A percentile compares a stretch with the other conserved stretches of the same genome.
phyloP scores from a whole-genome alignment of 1,139 yeast genomes.

The Blastobotrys arbuscula region DNA sequence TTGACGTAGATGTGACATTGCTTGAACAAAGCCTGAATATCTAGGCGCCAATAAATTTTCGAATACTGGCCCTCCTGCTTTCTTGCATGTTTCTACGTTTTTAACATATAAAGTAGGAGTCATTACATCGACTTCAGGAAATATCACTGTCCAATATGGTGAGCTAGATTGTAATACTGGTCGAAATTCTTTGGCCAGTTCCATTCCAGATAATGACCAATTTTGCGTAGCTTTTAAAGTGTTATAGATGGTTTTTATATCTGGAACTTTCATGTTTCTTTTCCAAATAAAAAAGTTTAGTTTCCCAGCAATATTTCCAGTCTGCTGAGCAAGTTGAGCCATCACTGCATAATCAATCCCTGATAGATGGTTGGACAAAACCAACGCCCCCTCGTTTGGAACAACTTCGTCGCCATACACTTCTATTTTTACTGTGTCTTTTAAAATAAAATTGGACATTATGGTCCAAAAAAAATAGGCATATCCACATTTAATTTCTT shows the following conservation, averaged over 20 bases:
- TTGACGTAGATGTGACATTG: conserved; percentile 26
- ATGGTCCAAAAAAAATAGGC: conserved; percentile 2
- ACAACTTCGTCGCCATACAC: conserved; percentile 17
- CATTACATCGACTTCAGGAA: conserved; percentile 34
- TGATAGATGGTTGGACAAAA: conserved; percentile 47
- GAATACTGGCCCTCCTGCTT: conserved; percentile 40
- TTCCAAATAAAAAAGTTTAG: conserved; percentile 29
- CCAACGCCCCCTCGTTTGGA: conserved; percentile 8
- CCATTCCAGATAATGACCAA: conserved; percentile 28
- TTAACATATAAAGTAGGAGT: conserved; percentile 25
- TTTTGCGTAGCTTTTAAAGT: conserved; percentile 24
- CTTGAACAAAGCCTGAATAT: conserved; percentile 31
- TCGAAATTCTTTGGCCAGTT: conserved; percentile 19
- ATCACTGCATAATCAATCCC: conserved; percentile 50
- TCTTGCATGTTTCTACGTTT: conserved; percentile 26
- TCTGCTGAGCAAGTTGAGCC: conserved; percentile 39
- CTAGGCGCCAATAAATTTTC: conserved; percentile 46
- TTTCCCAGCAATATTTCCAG: conserved; percentile 21
- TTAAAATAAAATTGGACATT: not conserved
- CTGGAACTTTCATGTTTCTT: conserved; percentile 25
- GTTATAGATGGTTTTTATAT: conserved; percentile 20
- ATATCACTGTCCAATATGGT: conserved; percentile 28
- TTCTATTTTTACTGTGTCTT: conserved; percentile 2
- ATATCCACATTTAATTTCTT: conserved; percentile 6
- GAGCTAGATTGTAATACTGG: conserved; percentile 13